phyloP scores from a whole-genome alignment of 352 stramenopile genomes.

The Thalassiosira mediterranea region DNA sequence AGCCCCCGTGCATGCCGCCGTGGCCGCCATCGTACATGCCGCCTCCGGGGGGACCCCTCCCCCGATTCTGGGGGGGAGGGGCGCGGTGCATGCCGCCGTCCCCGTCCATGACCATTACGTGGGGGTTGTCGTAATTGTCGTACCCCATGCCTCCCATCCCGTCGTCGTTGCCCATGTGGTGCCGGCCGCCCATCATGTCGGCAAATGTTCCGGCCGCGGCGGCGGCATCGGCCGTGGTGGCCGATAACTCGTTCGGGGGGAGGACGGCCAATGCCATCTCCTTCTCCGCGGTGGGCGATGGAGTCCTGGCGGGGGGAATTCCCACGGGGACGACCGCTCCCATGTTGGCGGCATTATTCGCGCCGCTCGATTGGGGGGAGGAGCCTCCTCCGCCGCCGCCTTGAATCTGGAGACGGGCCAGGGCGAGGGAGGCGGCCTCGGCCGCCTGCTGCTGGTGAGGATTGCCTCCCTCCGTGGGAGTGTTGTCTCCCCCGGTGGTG shows the following conservation, averaged over 20 bases:
- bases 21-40: too few species aligned
- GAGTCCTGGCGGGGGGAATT: background rate
- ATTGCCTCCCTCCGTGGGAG: background rate
- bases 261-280: constrained; percentile 39
- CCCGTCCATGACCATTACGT: background rate
- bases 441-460: background rate
- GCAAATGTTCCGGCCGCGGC: constrained; percentile 36
- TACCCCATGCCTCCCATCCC: constrained; percentile 3
- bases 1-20: too few species aligned
- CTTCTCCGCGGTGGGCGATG: background rate
- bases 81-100: background rate
- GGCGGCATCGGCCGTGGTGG: constrained; percentile 44
- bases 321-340: background rate
- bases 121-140: too few species aligned
- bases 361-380: background rate
- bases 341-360: constrained; percentile 1
- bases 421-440: constrained; percentile 10
- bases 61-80: background rate
- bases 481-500: constrained; percentile 3
- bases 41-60: constrained; percentile 12
- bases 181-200: constrained; percentile 35
- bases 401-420: constrained; percentile 24
- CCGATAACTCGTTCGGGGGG: constrained; percentile 47
- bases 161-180: background rate
- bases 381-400: background rate